Evolutionary conservation across 2,329 filamentous ascomycete species (phyloP), one percentile per base, ranked within the genome.

Genomic region (Pleomassaria siparia): DNA sequence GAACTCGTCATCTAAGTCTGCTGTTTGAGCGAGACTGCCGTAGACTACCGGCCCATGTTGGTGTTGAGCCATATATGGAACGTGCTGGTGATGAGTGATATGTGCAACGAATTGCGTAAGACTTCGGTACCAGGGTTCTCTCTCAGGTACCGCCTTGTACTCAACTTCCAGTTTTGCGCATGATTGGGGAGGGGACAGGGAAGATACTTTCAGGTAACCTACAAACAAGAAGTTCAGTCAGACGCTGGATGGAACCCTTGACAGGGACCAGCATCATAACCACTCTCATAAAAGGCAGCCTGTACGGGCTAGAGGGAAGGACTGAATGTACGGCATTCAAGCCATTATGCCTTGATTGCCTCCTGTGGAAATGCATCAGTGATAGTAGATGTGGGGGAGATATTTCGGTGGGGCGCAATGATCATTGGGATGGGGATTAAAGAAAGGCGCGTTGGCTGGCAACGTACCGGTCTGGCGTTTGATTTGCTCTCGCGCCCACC

Each of bases 401-500:
- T 46, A 35, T 30, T 50, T 42, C 47, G 46, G 26, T 58, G 54
- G 45, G 40, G 45, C 36, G 16, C 28, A 29, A n/a, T 46, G 44
- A 16, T 24, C 16, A 25, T 24, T 33, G 30, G 37, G 22, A 28
- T 8, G 35, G 35, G 45, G 32, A 37, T 30, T 25, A 37, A 44
- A 8, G 22, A 55, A 32, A 40, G 21, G 39, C 26, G 9, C 32
- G 25, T 21, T 18, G 33, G 13, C 15, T 41, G 46, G 16, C 40
- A 46, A 64, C 69, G 32, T 66, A 74, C 72, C 72, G 43, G 85
- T 74, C 74, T 99, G 94, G 63, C 90, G 88, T 81, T 96, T 97
- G 71, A 97, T 91, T 72, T 96, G 91, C 75, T 97, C 94, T 51
- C 92, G 87, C 54, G 94, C 91, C 94, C 94, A 99, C 63, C 92